Conservation (phyloP, 306 rosid genomes). For the Glycine tomentella region DNA sequence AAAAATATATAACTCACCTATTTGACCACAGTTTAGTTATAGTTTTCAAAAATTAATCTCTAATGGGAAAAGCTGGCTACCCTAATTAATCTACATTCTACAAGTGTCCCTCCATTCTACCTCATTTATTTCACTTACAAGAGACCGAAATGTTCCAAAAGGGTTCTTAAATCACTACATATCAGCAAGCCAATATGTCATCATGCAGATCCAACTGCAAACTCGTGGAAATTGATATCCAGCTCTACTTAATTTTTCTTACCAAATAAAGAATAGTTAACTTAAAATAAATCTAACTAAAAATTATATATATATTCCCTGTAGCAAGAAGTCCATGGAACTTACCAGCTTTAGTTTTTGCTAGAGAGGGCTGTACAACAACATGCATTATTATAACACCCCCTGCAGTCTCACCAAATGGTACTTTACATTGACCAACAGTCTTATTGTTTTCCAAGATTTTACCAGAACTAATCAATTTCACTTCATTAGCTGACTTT, state of each 20-base stretch:
- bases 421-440: slow-evolving; percentile 91
- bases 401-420: slow-evolving; percentile 76
- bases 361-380: slow-evolving; percentile 87
- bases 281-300: not conserved
- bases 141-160: slow-evolving; percentile 3
- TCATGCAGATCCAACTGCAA: slow-evolving; percentile 42
- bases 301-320: not conserved
- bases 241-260: slow-evolving; percentile 32
- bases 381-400: slow-evolving; percentile 83
- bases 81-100: slow-evolving; percentile 28
- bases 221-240: slow-evolving; percentile 32
- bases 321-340: slow-evolving; percentile 33
- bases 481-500: slow-evolving; percentile 96
- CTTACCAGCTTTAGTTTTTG: slow-evolving; percentile 85
- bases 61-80: not conserved
- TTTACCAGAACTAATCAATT: slow-evolving; percentile 90
- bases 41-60: not conserved
- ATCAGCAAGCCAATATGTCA: slow-evolving; percentile 23
- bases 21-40: not conserved
- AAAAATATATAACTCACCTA: not conserved
- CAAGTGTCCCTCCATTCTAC: slow-evolving; percentile 4
- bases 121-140: slow-evolving; percentile 1
- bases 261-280: not conserved
- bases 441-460: slow-evolving; percentile 97
- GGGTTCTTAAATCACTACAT: slow-evolving; percentile 17